Base-by-base conservation (phyloP, 2,329 filamentous ascomycete genomes). In the Fonsecaea erecta region DNA sequence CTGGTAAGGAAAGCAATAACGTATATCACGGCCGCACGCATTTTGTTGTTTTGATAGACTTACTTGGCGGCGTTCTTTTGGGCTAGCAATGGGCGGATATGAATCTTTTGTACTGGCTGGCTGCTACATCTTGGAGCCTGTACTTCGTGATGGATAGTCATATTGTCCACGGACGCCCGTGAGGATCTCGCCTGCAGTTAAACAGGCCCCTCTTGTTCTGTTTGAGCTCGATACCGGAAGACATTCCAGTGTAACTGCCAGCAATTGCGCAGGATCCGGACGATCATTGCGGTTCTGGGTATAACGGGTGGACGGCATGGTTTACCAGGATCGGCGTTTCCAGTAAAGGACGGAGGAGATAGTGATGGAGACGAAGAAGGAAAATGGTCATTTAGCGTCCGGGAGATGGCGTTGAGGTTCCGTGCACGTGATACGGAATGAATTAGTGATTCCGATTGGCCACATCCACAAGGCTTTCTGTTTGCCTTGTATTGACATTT, bases 1-100 rank as follows among this genome's bases (percentile, higher is more conserved):
- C 59, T 55, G 21, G 35, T 18, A 9, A 62, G 51, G 18, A 55
- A 48, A 28, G 40, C 37, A 26, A 62, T 9, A 16, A 43, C 9
- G 4, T 24, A 35, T n/a, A 62, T 60, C n/a, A 28, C 26, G 34
- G 30, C n/a, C 14, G 40, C 30, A 16, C 30, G 43, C 56, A 52
- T 52, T 1, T 37, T 35, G 18, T 60, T 21, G 24, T 14, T 7
- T 24, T 18, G 21, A 48, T 2, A 48, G 43, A 48, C 43, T 26
- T 48, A 48, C 43, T 24, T 24, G 24, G 43, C 43, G 21, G 6
- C 26, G 8, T 26, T 24, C 18, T 26, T 21, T 14, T 11, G 18
- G 43, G 6, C 21, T 16, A 14, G 43, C 43, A 3, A 48, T 12
- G 43, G 43, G 43, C 9, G 21, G 21, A 14, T 5, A 24, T 26